Evolutionary conservation across 371 early-diverging fungal species (phyloP), one percentile per base, ranked within the genome.

Genomic region (Mucor indicus): DNA sequence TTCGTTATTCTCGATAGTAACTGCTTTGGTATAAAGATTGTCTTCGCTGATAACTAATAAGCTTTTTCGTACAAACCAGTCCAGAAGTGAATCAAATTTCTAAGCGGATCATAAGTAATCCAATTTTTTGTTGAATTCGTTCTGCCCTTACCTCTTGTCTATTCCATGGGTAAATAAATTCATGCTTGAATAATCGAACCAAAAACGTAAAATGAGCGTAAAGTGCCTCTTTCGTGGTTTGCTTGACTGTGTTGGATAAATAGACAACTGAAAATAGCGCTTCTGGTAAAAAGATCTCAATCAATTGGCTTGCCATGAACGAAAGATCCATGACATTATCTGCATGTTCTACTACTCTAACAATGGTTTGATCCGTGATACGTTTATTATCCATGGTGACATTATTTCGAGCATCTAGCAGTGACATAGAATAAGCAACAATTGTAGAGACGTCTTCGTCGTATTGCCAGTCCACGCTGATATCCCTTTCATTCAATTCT

Each of bases 321-420:
- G 73, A 72, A 9, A 76, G 53, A 35, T 66, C 62, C 69, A 76
- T 70, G 11, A 76, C 66, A 44, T 76, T 76, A 31, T 76, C 77
- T 2, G 77, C 72, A 44, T 76, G 77, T 8, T 76, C 77, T 2
- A 70, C 60, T 1, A 70, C 66, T 7, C 77, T 59, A 8, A 76
- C 55, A 16, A 56, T 55, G 0, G 73, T 68, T 30, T 67, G 56
- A 12, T 72, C 77, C 2, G 58, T 68, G 0, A 67, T 37, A 5
- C 68, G 60, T 46, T 68, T 72, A 5, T 58, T 67, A n/a, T 72
- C 73, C 46, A 70, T 62, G 5, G 54, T 57, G 3, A 76, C 48
- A 50, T 76, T 69, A 13, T 54, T 51, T n/a, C 50, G 51, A 1
- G 60, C 56, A 24, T 76, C 77, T 46, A 76, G 39, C 1, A 76